Evolutionary conservation across 164 flowering plant species (phyloP).

Genomic region (Vitis riparia): DNA sequence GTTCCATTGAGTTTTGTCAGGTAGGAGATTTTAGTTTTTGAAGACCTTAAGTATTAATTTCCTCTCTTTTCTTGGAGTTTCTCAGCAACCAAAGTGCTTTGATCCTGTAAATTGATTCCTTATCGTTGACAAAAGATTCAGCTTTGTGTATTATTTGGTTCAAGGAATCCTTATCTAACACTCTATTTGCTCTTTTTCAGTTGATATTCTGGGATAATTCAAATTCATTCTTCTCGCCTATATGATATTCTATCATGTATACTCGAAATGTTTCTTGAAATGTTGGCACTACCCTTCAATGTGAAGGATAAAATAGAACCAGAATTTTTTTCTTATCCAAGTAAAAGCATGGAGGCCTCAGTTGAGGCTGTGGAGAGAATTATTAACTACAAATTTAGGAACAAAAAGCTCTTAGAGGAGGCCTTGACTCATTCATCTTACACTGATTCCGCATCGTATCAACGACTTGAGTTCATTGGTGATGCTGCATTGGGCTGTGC

Average conservation of each 20-base stretch:
- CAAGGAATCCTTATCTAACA: neutral
- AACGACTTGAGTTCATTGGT: conserved; percentile 71
- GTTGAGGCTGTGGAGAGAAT: conserved; percentile 36
- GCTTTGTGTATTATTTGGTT: neutral
- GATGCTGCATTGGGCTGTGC: conserved; percentile 52
- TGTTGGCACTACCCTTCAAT: neutral
- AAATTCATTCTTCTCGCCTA: too few species aligned
- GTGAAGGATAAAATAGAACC: neutral
- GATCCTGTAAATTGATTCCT: too few species aligned
- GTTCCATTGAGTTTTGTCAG: too few species aligned
- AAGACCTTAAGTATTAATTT: too few species aligned
- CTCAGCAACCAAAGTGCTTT: conserved; percentile 4
- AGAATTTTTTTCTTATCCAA: neutral
- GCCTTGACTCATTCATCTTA: conserved; percentile 63
- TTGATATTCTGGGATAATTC: too few species aligned
- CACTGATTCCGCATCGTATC: conserved; percentile 31
- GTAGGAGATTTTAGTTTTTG: too few species aligned
- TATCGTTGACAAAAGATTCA: too few species aligned
- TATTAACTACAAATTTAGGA: conserved; percentile 38
- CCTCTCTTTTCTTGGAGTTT: neutral
- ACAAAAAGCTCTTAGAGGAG: conserved; percentile 49
- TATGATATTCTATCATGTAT: neutral
- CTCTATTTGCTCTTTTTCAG: too few species aligned
- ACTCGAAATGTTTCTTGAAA: neutral
- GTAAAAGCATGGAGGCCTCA: conserved; percentile 18